phyloP scores from a whole-genome alignment of 352 stramenopile species.

The Plasmopara halstedii region DNA sequence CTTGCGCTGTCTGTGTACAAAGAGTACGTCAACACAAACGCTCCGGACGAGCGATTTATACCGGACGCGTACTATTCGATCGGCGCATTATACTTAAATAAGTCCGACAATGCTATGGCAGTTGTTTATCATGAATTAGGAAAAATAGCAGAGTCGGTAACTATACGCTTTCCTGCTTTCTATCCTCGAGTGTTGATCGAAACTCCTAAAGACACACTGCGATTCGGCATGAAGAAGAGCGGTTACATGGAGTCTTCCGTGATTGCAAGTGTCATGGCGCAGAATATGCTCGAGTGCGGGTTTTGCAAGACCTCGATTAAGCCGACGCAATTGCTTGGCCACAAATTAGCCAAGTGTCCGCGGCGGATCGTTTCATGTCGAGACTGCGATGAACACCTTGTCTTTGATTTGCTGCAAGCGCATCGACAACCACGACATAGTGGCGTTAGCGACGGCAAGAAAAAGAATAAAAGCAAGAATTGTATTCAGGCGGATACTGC shows the following conservation, averaged over 20 bases:
- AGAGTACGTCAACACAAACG: slow-evolving; percentile 22
- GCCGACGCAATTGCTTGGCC: slow-evolving; percentile 19
- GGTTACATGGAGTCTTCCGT: slow-evolving; percentile 24
- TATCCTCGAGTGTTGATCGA: slow-evolving; percentile 8
- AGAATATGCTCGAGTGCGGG: slow-evolving; percentile 18
- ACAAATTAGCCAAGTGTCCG: slow-evolving; percentile 28
- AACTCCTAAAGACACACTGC: slow-evolving; percentile 16
- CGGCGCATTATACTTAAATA: slow-evolving; percentile 21
- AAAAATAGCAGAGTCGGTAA: slow-evolving; percentile 19
- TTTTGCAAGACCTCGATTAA: slow-evolving; percentile 26
- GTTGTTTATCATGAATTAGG: slow-evolving; percentile 24
- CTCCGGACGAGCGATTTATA: slow-evolving; percentile 28
- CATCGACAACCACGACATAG: slow-evolving; percentile 15
- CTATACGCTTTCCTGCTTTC: slow-evolving; percentile 28
- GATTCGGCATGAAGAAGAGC: slow-evolving; percentile 16
- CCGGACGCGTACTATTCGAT: slow-evolving; percentile 28
- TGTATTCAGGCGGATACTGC: not conserved
- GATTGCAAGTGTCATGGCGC: slow-evolving; percentile 13
- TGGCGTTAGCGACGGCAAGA: slow-evolving; percentile 5
- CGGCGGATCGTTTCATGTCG: slow-evolving; percentile 18
- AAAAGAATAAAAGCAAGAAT: slow-evolving; percentile 6
- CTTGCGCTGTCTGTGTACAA: slow-evolving; percentile 12
- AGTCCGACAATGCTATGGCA: slow-evolving; percentile 18
- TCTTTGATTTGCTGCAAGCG: slow-evolving; percentile 21
- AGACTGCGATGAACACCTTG: slow-evolving; percentile 17